Conservation (phyloP, 768 basidiomycete genomes). For the Mycena kentingensis region DNA sequence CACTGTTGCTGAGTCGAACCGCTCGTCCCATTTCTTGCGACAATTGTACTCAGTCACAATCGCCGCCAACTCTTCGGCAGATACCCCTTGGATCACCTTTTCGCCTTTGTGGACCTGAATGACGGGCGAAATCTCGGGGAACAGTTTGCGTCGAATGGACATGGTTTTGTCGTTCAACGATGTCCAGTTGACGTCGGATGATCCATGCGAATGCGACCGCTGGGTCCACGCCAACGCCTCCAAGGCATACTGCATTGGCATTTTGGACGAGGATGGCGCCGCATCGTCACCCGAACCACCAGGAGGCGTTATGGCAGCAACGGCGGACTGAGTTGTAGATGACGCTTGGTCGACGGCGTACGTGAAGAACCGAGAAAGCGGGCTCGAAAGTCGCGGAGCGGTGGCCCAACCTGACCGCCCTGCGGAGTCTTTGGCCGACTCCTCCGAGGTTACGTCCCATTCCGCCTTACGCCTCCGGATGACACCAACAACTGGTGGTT, state of each 20-base stretch:
- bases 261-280: constrained; percentile 55
- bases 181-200: constrained; percentile 71
- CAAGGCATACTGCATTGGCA: constrained; percentile 79
- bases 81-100: constrained; percentile 90
- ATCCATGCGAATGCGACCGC: constrained; percentile 60
- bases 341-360: constrained; percentile 75
- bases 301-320: constrained; percentile 72
- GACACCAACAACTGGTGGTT: constrained; percentile 78
- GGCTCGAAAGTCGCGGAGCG: constrained; percentile 67
- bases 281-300: constrained; percentile 41
- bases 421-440: constrained; percentile 22
- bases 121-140: constrained; percentile 72
- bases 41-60: constrained; percentile 71
- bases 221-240: constrained; percentile 83
- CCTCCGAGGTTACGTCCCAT: constrained; percentile 61
- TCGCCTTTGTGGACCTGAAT: constrained; percentile 86
- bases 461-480: constrained; percentile 71
- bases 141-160: constrained; percentile 72
- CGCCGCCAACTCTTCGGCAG: constrained; percentile 86
- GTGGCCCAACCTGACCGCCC: constrained; percentile 47
- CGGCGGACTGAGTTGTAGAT: constrained; percentile 72
- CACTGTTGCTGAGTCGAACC: constrained; percentile 67
- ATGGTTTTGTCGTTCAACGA: constrained; percentile 76
- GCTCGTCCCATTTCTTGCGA: constrained; percentile 84
- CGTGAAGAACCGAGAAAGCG: constrained; percentile 71